Percentiles rank a stretch among this genome's conserved stretches.
phyloP scores from a whole-genome alignment of 768 basidiomycete genomes.

The Suillus decipiens region DNA sequence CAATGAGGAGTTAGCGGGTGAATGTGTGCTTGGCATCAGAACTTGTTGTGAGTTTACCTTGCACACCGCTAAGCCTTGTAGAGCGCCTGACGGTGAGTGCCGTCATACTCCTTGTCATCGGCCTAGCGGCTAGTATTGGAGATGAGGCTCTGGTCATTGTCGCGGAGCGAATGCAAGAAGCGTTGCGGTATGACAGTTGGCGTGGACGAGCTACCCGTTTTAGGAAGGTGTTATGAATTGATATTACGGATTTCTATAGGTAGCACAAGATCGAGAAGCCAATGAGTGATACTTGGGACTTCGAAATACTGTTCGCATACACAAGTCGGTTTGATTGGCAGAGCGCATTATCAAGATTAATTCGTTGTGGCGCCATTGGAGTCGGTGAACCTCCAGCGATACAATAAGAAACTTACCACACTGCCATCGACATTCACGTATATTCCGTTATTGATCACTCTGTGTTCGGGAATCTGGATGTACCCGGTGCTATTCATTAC shows the following conservation, averaged over 20 bases:
- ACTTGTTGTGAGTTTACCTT: conserved; percentile 9
- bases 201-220: conserved; percentile 18
- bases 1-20: not conserved
- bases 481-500: conserved; percentile 3
- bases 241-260: no score
- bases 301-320: conserved; percentile 2
- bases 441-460: not conserved
- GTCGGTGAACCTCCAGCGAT: not conserved
- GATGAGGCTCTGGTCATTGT: conserved; percentile 24
- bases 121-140: conserved; percentile 16
- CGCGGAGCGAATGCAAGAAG: not conserved
- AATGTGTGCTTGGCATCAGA: conserved; percentile 1
- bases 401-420: not conserved
- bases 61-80: conserved; percentile 17
- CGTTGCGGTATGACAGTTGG: not conserved
- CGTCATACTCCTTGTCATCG: conserved; percentile 29
- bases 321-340: not conserved
- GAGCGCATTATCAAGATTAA: no score
- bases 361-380: not conserved
- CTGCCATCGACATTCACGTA: conserved; percentile 1
- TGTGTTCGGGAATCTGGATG: not conserved
- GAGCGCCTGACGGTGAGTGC: conserved; percentile 23
- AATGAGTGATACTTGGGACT: not conserved
- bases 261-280: no score
- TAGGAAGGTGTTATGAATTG: conserved; percentile 35